Base-by-base conservation (phyloP, 345 rosid genomes). In the Bretschneidera sinensis region DNA sequence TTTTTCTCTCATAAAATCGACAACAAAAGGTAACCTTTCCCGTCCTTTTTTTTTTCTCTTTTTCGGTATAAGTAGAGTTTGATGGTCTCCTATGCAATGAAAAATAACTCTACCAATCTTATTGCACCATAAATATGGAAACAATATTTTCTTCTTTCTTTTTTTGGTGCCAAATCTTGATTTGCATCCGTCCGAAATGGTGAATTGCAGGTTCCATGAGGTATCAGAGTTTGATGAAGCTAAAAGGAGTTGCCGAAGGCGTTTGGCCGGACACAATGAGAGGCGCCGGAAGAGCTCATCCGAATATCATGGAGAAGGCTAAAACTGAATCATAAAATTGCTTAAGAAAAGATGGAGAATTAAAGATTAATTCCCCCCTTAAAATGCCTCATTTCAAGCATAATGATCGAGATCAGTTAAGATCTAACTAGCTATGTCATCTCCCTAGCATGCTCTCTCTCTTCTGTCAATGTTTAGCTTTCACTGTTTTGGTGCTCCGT, bases 181-280 rank as follows among this genome's bases (percentile, higher is more conserved):
- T n/a, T n/a, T n/a, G n/a, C n/a, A n/a, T n/a, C n/a, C n/a, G n/a
- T n/a, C 69, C 39, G 43, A 24, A 43, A 57, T 60, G 19, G n/a
- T 28, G 21, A 9, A 22, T 18, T 67, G 39, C 61, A 89, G 98
- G 89, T 92, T 92, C 67, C 98, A 92, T 35, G 88, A 76, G 52
- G 17, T 92, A 21, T 49, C 83, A 0, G 94, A 92, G 83, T 92
- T 92, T 55, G 98, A 92, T 63, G 85, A 85, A 17, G 9, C 63
- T 43, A 92, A 89, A 69, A 77, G 85, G 73, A 92, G 98, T 50
- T 92, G 97, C 75, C 78, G 98, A 22, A 70, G 83, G 67, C 92
- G 96, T 59, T 76, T 92, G 60, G 91, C 96, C 0, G 97, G 96
- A 55, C 98, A 92, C 72, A 92, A 92, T 0, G 90, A 85, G 72